Percentiles rank a stretch among this genome's conserved stretches.
Conservation (phyloP, 1,139 yeast genomes). For the Pichia inconspicua region DNA sequence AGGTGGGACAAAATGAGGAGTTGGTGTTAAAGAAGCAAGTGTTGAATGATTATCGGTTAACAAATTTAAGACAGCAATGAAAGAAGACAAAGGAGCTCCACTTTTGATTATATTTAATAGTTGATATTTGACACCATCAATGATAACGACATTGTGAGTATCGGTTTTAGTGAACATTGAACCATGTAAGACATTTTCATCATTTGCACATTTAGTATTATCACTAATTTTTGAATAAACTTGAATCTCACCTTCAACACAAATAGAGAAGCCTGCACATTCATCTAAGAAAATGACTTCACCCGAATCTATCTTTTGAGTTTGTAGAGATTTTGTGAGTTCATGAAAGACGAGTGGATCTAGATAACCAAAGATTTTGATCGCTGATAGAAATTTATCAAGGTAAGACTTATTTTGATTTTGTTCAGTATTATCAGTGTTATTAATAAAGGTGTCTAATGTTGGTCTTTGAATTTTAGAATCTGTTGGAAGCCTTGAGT, state of each 20-base stretch:
- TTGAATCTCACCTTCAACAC: conserved; percentile 87
- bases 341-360: conserved; percentile 90
- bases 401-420: conserved; percentile 51
- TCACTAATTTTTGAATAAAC: conserved; percentile 55
- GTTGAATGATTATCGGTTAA: conserved; percentile 37
- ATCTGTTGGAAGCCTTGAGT: conserved; percentile 46
- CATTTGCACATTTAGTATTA: conserved; percentile 1
- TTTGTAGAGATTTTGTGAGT: conserved; percentile 83
- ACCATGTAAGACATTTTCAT: conserved; percentile 8
- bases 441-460: conserved; percentile 35
- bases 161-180: conserved; percentile 18
- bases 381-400: conserved; percentile 85
- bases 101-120: conserved; percentile 76
- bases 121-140: conserved; percentile 57
- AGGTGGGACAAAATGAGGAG: conserved; percentile 5
- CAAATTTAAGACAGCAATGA: conserved; percentile 70
- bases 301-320: conserved; percentile 71
- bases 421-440: conserved; percentile 27
- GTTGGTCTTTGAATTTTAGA: conserved; percentile 37
- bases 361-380: conserved; percentile 87
- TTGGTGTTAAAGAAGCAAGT: conserved; percentile 11
- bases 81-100: conserved; percentile 79
- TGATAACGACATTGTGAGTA: conserved; percentile 22
- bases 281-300: conserved; percentile 68
- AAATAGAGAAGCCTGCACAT: conserved; percentile 72